Percentiles rank a stretch among this genome's conserved stretches.
phyloP scores from a whole-genome alignment of 1,139 yeast species.

The Kurtzmaniella quercitrusa region DNA sequence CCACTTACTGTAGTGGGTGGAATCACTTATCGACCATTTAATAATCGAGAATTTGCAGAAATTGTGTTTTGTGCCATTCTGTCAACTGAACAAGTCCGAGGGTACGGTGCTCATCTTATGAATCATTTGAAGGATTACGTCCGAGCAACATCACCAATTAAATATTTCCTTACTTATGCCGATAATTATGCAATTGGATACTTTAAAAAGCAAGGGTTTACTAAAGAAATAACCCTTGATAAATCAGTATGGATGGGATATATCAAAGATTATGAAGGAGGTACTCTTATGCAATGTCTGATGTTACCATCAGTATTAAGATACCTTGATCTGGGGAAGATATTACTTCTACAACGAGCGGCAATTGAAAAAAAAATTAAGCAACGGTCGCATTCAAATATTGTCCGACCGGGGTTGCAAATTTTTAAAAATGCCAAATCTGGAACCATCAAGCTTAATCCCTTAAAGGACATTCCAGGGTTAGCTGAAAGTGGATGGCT shows the following conservation, averaged over 20 bases:
- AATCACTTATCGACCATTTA: slow-evolving; percentile 91
- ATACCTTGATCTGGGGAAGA: slow-evolving; percentile 84
- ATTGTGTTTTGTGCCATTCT: slow-evolving; percentile 98
- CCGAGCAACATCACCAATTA: slow-evolving; percentile 79
- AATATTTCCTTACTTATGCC: slow-evolving; percentile 90
- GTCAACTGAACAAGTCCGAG: slow-evolving; percentile 95
- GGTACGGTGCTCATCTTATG: slow-evolving; percentile 98
- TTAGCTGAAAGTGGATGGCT: slow-evolving; percentile 95
- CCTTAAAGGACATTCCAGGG: slow-evolving; percentile 81
- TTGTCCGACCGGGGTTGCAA: slow-evolving; percentile 77
- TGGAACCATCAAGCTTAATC: slow-evolving; percentile 32
- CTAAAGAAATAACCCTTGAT: slow-evolving; percentile 86
- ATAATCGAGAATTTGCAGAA: slow-evolving; percentile 88
- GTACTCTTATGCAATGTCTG: slow-evolving; percentile 95
- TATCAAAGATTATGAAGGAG: slow-evolving; percentile 98
- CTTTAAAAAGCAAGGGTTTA: slow-evolving; percentile 96
- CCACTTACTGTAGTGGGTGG: slow-evolving; percentile 98
- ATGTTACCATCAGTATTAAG: slow-evolving; percentile 81
- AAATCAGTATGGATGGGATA: slow-evolving; percentile 96
- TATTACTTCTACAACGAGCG: slow-evolving; percentile 81
- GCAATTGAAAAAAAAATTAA: slow-evolving; percentile 84
- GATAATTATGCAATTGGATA: slow-evolving; percentile 99
- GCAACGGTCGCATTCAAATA: slow-evolving; percentile 71
- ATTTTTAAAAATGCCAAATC: slow-evolving; percentile 53
- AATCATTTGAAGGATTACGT: slow-evolving; percentile 96